Percentiles rank a stretch among this genome's conserved stretches.
These are phyloP conservation scores for Eucalyptus sideroxylon DNA, from an alignment of 345 rosid species.

Conservation along the genomic window DNA sequence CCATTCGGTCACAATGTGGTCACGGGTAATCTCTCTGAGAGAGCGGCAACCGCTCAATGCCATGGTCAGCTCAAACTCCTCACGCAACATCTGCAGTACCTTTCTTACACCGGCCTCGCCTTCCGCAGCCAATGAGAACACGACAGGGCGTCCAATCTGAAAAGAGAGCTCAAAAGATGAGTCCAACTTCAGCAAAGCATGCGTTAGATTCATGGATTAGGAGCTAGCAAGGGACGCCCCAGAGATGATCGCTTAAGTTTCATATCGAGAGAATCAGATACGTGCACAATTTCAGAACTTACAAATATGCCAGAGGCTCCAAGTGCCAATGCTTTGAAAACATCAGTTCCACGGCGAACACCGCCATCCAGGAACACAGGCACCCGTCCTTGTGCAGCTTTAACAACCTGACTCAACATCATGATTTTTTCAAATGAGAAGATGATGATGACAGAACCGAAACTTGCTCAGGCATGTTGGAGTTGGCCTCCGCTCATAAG, in stretches of 20 bases:
- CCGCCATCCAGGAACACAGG: conserved; percentile 97
- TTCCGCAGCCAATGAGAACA: conserved; percentile 73
- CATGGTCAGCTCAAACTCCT: conserved; percentile 90
- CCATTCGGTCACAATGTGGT: conserved; percentile 64
- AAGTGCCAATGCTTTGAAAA: conserved; percentile 92
- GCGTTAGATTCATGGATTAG: background rate
- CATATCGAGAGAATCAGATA: background rate
- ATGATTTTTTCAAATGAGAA: background rate
- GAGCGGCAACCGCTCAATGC: conserved; percentile 84
- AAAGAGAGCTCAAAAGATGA: background rate
- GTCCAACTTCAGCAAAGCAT: background rate
- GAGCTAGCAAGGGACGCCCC: background rate
- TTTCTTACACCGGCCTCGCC: conserved; percentile 72
- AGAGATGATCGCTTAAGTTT: background rate
- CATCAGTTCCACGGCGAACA: conserved; percentile 96
- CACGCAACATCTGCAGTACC: conserved; percentile 62
- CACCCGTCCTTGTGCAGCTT: conserved; percentile 75
- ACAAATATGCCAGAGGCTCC: conserved; percentile 97
- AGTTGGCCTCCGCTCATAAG: background rate
- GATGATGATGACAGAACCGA: background rate
- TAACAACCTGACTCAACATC: conserved; percentile 49
- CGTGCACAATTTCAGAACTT: background rate
- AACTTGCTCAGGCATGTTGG: background rate
- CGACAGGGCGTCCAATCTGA: conserved; percentile 84
- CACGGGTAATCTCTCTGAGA: conserved; percentile 64